Percentiles rank a stretch among this genome's conserved stretches.
phyloP scores from a whole-genome alignment of 768 basidiomycete species.

The Scleroderma bovista region DNA sequence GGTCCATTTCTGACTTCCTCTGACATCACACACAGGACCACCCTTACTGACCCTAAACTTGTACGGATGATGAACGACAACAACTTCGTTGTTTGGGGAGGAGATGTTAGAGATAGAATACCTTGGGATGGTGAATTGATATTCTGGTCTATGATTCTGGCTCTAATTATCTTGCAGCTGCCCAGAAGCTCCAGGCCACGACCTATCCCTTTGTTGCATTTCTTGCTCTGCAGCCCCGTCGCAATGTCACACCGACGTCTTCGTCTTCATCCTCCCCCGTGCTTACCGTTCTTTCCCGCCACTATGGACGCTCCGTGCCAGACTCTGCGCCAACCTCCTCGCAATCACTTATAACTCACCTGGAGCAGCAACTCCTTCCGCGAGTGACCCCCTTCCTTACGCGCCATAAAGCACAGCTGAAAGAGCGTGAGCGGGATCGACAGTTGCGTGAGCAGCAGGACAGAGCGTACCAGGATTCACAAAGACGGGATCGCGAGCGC shows the following conservation, averaged over 20 bases:
- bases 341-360: constrained; percentile 54
- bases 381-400: constrained; percentile 73
- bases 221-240: constrained; percentile 76
- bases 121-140: constrained; percentile 61
- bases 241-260: constrained; percentile 33
- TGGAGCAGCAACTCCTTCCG: constrained; percentile 70
- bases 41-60: constrained; percentile 69
- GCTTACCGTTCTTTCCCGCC: constrained; percentile 81
- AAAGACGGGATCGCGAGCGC: constrained; percentile 60
- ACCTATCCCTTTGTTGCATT: constrained; percentile 94
- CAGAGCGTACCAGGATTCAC: constrained; percentile 64
- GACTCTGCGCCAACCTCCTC: constrained; percentile 57
- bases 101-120: constrained; percentile 79
- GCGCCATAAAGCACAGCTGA: constrained; percentile 48
- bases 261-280: constrained; percentile 37
- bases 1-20: neutral
- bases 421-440: constrained; percentile 50
- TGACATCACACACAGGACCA: constrained; percentile 40
- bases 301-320: constrained; percentile 60
- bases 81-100: constrained; percentile 84
- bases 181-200: constrained; percentile 77
- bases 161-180: constrained; percentile 28
- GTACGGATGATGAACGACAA: constrained; percentile 67
- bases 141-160: neutral
- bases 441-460: constrained; percentile 77